Percentiles rank a stretch among this genome's conserved stretches.
Evolutionary conservation across 164 flowering plant species (phyloP).

Genomic region (Tetrastigma voinierianum): DNA sequence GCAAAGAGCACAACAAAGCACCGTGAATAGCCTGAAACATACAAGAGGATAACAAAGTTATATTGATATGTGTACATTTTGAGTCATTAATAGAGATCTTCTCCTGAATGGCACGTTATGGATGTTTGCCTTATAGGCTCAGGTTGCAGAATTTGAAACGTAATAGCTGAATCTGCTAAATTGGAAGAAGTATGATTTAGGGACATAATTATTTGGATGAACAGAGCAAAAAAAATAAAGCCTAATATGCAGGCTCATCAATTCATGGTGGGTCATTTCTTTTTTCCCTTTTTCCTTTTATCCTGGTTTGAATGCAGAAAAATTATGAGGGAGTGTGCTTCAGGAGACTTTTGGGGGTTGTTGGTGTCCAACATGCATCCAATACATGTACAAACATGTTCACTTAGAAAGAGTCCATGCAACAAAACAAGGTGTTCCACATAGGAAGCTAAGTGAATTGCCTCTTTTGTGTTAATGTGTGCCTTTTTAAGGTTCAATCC

Average conservation of each 20-base stretch:
- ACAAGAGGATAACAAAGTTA: background rate
- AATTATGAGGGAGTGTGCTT: background rate
- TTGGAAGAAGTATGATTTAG: background rate
- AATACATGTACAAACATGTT: background rate
- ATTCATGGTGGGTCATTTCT: background rate
- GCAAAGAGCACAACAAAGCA: slow-evolving; percentile 78
- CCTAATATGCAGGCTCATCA: background rate
- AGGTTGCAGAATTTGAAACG: background rate
- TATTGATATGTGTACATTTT: background rate
- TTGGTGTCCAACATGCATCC: background rate
- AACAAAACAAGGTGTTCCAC: slow-evolving; percentile 4
- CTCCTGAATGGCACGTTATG: too few species aligned
- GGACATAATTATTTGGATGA: background rate
- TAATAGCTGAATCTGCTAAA: background rate
- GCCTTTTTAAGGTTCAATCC: slow-evolving; percentile 14
- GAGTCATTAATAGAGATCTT: too few species aligned
- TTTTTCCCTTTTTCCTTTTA: too few species aligned
- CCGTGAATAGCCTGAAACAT: slow-evolving; percentile 76
- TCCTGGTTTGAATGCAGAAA: too few species aligned
- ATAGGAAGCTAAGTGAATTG: slow-evolving; percentile 5
- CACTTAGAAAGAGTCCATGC: slow-evolving; percentile 16
- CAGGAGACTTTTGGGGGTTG: background rate
- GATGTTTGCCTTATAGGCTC: background rate
- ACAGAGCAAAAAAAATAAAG: background rate
- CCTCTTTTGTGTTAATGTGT: slow-evolving; percentile 6